These are phyloP conservation scores for Fusarium veterinarium DNA, from an alignment of 2,329 filamentous ascomycete species.

Conservation along the genomic window DNA sequence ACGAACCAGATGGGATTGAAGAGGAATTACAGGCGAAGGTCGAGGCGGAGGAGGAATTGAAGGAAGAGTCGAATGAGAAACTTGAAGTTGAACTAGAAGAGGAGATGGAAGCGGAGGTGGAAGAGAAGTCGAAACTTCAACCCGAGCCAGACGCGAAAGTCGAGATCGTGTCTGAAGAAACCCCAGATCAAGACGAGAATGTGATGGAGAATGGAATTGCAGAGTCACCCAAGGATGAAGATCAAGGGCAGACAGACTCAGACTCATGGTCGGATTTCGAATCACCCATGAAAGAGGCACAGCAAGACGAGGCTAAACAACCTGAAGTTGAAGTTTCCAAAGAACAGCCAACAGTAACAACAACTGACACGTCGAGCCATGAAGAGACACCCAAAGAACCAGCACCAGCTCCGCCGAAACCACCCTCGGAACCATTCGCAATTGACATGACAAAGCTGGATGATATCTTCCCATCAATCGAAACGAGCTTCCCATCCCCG, in stretches of 20 bases:
- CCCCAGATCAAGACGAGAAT: constrained; percentile 1
- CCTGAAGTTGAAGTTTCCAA: not conserved
- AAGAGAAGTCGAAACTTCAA: not conserved
- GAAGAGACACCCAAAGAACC: not conserved
- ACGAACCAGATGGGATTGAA: not conserved
- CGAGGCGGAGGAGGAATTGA: not conserved
- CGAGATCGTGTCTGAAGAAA: not conserved
- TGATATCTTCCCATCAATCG: constrained; percentile 47
- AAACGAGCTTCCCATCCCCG: constrained; percentile 43
- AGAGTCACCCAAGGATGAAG: not conserved
- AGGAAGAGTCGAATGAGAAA: not conserved
- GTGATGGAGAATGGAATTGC: not conserved
- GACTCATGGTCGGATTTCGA: constrained; percentile 39
- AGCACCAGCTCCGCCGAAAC: constrained; percentile 1
- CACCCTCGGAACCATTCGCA: constrained; percentile 35
- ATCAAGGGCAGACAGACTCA: constrained; percentile 4
- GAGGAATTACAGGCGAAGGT: not conserved
- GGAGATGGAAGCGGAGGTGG: not conserved
- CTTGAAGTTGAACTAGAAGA: not conserved
- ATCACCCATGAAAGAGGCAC: constrained; percentile 18
- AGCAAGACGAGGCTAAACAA: not conserved
- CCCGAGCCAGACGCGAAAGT: not conserved
- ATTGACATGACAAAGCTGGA: constrained; percentile 52
- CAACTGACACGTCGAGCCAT: not conserved
- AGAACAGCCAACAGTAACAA: not conserved